These are phyloP conservation scores for Venturia oleaginea DNA, from an alignment of 2,329 filamentous ascomycete genomes.

Conservation along the genomic window DNA sequence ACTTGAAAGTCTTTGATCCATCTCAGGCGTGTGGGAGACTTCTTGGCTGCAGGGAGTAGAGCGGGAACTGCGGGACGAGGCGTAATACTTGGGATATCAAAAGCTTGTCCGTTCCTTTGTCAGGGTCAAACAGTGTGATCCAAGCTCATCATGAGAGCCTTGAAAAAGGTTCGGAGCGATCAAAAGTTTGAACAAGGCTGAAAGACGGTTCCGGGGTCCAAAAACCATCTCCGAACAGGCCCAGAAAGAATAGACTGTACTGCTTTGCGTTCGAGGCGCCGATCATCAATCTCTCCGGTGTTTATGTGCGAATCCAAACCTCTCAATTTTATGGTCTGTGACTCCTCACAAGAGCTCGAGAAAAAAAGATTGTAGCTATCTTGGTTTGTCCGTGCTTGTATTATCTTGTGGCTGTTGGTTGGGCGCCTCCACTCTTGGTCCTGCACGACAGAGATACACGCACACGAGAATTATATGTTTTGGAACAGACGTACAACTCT, in stretches of 20 bases:
- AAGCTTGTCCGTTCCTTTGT: not conserved
- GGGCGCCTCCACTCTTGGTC: not conserved
- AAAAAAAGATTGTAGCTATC: not conserved
- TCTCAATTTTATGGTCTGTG: not conserved
- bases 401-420: not conserved
- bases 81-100: not conserved
- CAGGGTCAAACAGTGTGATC: too few species aligned
- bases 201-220: too few species aligned
- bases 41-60: not conserved
- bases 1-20: too few species aligned
- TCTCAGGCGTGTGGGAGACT: not conserved
- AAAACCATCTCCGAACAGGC: too few species aligned
- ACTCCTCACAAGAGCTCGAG: not conserved
- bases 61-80: not conserved
- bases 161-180: too few species aligned
- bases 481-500: not conserved
- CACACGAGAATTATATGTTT: not conserved
- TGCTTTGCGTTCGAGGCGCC: too few species aligned
- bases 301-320: too few species aligned
- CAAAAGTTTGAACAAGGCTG: too few species aligned
- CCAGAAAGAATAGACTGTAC: too few species aligned
- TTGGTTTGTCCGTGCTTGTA: not conserved
- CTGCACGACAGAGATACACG: not conserved
- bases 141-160: too few species aligned
- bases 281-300: too few species aligned